Percentiles rank a stretch among this genome's conserved stretches.
Conservation (phyloP, 1,139 yeast species). For the Pichia sp. region DNA sequence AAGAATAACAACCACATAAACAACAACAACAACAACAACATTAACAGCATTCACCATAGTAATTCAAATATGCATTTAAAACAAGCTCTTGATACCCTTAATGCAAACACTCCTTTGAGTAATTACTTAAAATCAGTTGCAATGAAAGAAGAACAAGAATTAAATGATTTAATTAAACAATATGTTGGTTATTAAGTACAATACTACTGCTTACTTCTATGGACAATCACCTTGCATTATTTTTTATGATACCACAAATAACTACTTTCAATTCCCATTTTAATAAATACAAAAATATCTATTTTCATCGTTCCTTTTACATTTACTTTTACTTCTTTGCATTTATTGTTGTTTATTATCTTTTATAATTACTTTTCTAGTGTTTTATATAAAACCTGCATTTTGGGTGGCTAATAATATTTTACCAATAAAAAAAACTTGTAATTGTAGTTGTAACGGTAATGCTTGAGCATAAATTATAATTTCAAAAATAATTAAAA, state of each 20-base stretch:
- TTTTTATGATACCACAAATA: neutral
- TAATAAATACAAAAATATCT: neutral
- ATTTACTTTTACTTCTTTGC: neutral
- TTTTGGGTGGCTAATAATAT: neutral
- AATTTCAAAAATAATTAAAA: neutral
- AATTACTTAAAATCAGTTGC: conserved; percentile 28
- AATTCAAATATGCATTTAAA: conserved; percentile 1
- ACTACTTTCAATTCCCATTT: neutral
- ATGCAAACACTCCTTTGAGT: conserved; percentile 15
- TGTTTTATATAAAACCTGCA: neutral
- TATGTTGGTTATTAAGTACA: conserved; percentile 22
- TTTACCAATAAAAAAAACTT: neutral
- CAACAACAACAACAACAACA: neutral
- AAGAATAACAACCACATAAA: neutral
- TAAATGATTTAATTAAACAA: conserved; percentile 27
- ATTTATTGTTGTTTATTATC: neutral
- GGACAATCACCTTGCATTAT: neutral
- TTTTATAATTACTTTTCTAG: neutral
- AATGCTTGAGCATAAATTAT: neutral
- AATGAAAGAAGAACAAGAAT: conserved; percentile 28
- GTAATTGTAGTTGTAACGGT: neutral
- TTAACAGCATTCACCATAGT: neutral
- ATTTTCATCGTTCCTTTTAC: neutral
- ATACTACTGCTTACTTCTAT: neutral
- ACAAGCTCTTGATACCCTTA: conserved; percentile 8